Evolutionary conservation across 164 flowering plant genomes (phyloP).

Genomic region (Santalum album): DNA sequence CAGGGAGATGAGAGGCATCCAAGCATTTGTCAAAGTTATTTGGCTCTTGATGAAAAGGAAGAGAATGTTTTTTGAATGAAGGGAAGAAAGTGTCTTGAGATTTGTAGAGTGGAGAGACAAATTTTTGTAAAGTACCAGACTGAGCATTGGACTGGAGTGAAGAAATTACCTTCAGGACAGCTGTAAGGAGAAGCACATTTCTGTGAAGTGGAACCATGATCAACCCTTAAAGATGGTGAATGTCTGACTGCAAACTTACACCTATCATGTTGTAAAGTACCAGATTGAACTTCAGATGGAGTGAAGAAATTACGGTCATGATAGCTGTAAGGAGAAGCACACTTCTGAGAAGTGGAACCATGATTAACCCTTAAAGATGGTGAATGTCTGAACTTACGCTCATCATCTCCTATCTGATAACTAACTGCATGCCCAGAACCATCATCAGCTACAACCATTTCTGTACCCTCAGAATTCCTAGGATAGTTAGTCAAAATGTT

Average conservation of each 20-base stretch:
- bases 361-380: constrained; percentile 9
- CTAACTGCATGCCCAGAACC: not conserved
- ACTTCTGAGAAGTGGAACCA: not conserved
- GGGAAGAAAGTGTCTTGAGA: no score
- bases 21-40: not conserved
- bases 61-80: not conserved
- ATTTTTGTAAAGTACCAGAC: no score
- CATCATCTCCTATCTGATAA: not conserved
- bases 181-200: not conserved
- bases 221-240: constrained; percentile 10
- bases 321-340: not conserved
- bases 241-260: not conserved
- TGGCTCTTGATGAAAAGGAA: not conserved
- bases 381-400: constrained; percentile 2
- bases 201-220: constrained; percentile 1
- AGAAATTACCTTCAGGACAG: not conserved
- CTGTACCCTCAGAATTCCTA: not conserved
- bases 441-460: not conserved
- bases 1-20: not conserved
- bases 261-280: no score
- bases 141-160: no score
- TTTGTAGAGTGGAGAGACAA: no score
- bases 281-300: no score
- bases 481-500: not conserved
- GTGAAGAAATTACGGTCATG: no score